These are phyloP conservation scores for Rhizopus sp. DNA, from an alignment of 371 early-diverging fungal species.

Conservation along the genomic window DNA sequence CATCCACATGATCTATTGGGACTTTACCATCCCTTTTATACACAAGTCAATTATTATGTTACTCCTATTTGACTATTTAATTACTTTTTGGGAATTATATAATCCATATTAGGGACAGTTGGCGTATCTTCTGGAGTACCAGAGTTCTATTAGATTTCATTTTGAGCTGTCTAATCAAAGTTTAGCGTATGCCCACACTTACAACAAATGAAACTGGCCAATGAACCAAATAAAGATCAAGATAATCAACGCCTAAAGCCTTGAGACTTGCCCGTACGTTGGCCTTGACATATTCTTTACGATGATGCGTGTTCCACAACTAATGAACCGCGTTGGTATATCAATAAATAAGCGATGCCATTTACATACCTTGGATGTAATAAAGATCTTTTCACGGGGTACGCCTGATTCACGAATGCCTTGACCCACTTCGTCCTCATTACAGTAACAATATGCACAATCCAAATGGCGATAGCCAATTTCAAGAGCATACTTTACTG, in stretches of 20 bases:
- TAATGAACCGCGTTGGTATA: constrained; percentile 28
- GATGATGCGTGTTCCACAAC: constrained; percentile 87
- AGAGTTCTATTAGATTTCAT: constrained; percentile 25
- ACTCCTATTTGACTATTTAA: not conserved
- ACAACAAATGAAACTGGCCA: constrained; percentile 54
- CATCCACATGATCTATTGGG: constrained; percentile 46
- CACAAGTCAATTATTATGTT: not conserved
- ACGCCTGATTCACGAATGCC: constrained; percentile 61
- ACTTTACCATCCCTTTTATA: constrained; percentile 31
- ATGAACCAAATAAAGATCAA: constrained; percentile 92
- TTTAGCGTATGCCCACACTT: constrained; percentile 11
- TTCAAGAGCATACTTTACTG: constrained; percentile 59
- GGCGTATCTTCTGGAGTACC: constrained; percentile 40
- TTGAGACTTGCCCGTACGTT: constrained; percentile 67
- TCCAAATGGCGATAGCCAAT: constrained; percentile 79
- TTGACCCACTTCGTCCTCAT: constrained; percentile 86
- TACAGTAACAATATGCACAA: constrained; percentile 72
- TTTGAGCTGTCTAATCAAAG: constrained; percentile 16
- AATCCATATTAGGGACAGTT: constrained; percentile 31
- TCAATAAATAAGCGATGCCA: constrained; percentile 6
- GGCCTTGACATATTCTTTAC: constrained; percentile 67
- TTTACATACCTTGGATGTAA: constrained; percentile 74
- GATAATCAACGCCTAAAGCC: constrained; percentile 78
- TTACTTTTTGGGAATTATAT: constrained; percentile 41
- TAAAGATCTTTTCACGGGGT: constrained; percentile 74